Conservation (phyloP, 2,329 filamentous ascomycete genomes). For the Bipolaris sorokiniana region DNA sequence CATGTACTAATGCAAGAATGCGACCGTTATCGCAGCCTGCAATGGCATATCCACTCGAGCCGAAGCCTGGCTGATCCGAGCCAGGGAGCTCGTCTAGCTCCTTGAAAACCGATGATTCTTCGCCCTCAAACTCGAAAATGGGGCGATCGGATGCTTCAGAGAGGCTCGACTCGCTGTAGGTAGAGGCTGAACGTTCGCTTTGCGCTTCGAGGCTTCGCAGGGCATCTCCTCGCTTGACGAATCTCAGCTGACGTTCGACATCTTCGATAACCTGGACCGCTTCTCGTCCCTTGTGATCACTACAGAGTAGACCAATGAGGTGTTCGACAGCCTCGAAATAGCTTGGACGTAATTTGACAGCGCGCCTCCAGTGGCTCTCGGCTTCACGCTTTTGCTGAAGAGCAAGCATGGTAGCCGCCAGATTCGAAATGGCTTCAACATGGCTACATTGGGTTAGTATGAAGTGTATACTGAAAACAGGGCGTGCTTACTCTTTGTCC, state of each 20-base stretch:
- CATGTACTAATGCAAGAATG: conserved; percentile 91
- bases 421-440: conserved; percentile 91
- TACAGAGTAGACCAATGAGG: conserved; percentile 84
- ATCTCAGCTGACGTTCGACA: conserved; percentile 75
- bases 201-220: conserved; percentile 59
- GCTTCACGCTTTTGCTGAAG: conserved; percentile 83
- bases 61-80: conserved; percentile 64
- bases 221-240: conserved; percentile 54
- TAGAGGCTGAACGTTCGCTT: conserved; percentile 67
- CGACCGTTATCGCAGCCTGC: conserved; percentile 87
- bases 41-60: conserved; percentile 83
- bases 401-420: conserved; percentile 86
- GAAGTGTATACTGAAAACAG: no score
- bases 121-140: conserved; percentile 60
- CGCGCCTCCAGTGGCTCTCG: conserved; percentile 81
- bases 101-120: conserved; percentile 47
- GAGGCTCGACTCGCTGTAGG: conserved; percentile 60
- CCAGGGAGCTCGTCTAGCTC: conserved; percentile 51
- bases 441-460: conserved; percentile 61
- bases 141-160: conserved; percentile 64
- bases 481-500: conserved; percentile 58
- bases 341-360: conserved; percentile 81
- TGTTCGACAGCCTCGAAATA: conserved; percentile 97
- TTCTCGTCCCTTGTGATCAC: conserved; percentile 78
- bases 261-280: conserved; percentile 86